Evolutionary conservation across 768 basidiomycete genomes (phyloP), one percentile per base, ranked within the genome.

Genomic region (Boletus tylopilopsis): DNA sequence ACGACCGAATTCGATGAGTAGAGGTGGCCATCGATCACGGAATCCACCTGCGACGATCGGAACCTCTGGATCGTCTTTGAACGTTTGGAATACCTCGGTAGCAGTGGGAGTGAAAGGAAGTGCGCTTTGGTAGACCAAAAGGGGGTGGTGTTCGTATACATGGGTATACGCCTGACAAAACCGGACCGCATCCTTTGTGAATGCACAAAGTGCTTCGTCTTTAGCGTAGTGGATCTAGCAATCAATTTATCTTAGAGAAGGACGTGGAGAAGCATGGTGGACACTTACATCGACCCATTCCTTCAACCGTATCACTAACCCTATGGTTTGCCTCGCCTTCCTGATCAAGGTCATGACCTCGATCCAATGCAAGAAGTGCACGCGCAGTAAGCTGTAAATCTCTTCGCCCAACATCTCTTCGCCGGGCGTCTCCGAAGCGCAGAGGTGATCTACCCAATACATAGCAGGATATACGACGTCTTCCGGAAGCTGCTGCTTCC

Each of bases 341-440:
- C 33, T 61, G 47, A 71, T 53, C 36, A 61, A 21, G n/a, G 60
- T 45, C 68, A 69, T 68, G 23, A 49, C 56, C 39, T 69, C 69
- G 36, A 71, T 59, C 68, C 68, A 69, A 44, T 71, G 67, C 10
- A 69, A 42, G 4, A 71, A 61, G 33, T 69, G 63, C 22, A 34
- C 41, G 8, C 35, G 39, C 43, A 68, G 43, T 48, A 68, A 66
- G 25, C 1, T 10, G 2, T 55, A 6, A 2, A 70, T 47, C 12
- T 56, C 62, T 2, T 54, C 53, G 13, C 9, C 45, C 25, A 61
- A n/a, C 6, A 8, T 41, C 19, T 18, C 49, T 10, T 55, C 57
- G 13, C 22, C 25, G 19, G 22, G 13, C 16, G 5, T 27, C 19
- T 27, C 50, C 5, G 54, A 54, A 9, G 48, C 32, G 51, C 63